Percentiles rank a stretch among this genome's conserved stretches.
Conservation (phyloP, 805 yeast genomes). For the Monosporozyma aerobia region DNA sequence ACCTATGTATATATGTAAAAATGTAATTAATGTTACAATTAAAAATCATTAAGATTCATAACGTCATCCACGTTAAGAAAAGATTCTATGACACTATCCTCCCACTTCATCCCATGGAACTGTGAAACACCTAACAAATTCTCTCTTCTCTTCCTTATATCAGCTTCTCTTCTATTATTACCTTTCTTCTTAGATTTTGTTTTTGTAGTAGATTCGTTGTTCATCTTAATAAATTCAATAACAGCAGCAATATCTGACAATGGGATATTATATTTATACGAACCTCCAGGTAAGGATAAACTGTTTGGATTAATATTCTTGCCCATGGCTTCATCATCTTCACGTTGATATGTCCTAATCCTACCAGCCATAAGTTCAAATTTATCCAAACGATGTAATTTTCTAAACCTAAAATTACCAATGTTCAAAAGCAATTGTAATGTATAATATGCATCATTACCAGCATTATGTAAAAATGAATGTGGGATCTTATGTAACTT, state of each 20-base stretch:
- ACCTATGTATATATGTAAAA: too few relatives aligned
- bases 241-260: neutral
- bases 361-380: constrained; percentile 11
- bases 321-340: constrained; percentile 3
- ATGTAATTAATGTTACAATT: neutral
- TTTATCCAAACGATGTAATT: constrained; percentile 19
- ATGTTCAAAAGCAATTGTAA: constrained; percentile 39
- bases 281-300: neutral
- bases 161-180: neutral
- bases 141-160: neutral
- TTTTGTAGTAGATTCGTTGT: neutral
- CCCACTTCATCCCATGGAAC: neutral
- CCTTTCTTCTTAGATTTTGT: neutral
- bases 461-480: constrained; percentile 58
- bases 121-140: neutral
- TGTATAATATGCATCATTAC: constrained; percentile 61
- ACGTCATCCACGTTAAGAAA: neutral
- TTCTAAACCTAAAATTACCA: constrained; percentile 35
- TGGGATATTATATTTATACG: neutral
- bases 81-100: neutral
- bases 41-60: neutral
- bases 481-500: constrained; percentile 44
- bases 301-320: neutral
- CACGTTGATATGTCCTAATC: constrained; percentile 7
- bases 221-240: neutral